Evolutionary conservation across 176 grass and related monocot species (phyloP), one percentile per base, ranked within the genome.

Genomic region (Neostapfia colusana): DNA sequence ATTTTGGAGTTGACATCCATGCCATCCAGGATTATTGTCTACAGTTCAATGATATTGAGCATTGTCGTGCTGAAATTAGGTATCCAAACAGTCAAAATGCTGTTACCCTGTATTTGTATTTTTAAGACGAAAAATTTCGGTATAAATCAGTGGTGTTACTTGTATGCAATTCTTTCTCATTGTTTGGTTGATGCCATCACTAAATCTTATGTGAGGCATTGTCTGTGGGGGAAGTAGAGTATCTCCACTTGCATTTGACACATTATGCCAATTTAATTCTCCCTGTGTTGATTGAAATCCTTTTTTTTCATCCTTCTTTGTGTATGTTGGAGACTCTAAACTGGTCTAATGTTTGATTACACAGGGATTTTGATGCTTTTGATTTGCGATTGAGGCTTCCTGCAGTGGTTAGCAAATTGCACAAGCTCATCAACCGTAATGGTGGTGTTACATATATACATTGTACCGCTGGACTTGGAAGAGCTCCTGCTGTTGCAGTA

Each of bases 331-430:
- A 8, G 68, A 16, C 82, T 51, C 20, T 69, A 48, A 78, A 37
- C 63, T 78, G 50, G 13, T 69, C 25, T 80, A 27, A 65, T 73
- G 16, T 76, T 78, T 64, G 69, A 74, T 69, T 46, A 79, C 41
- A 73, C 84, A 99, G 91, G 87, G 95, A 99, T 92, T 99, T 99
- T 88, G 95, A 99, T 99, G 92, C 85, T 82, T 95, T 99, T 81
- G 89, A 99, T 95, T 84, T 99, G 85, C 87, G 95, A 79, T 70
- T 90, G 87, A 95, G 95, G 83, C 92, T 99, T 88, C 95, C 95
- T 80, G 82, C 85, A 71, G 95, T 95, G 73, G 61, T 99, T 82
- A 89, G 91, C 91, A 92, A 87, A 92, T 49, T 99, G 81, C 75
- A 92, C 87, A 90, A 95, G 83, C 83, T 89, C 69, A 39, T 90